phyloP scores from a whole-genome alignment of 2,329 filamentous ascomycete genomes.

The Metarhizium humberi region DNA sequence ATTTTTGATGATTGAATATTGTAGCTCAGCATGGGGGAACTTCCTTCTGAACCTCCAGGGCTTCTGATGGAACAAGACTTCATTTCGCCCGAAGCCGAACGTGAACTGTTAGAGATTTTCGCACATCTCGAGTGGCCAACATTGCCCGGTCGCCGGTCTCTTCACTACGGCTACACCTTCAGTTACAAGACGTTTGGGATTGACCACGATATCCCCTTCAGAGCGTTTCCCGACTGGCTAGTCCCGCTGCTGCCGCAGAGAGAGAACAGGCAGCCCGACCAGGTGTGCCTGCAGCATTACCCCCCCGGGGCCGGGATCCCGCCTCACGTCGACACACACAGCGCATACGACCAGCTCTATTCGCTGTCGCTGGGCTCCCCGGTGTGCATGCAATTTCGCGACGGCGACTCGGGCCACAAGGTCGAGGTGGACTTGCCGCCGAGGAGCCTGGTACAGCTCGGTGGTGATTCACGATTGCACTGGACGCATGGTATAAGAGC shows the following conservation, averaged over 20 bases:
- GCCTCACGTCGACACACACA: slow-evolving; percentile 51
- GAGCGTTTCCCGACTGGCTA: slow-evolving; percentile 42
- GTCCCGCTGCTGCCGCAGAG: slow-evolving; percentile 34
- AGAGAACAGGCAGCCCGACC: slow-evolving; percentile 38
- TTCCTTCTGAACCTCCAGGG: slow-evolving; percentile 21
- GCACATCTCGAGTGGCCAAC: slow-evolving; percentile 4
- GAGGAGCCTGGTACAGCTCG: slow-evolving; percentile 42
- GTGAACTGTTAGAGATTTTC: slow-evolving; percentile 25
- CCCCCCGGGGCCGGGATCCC: slow-evolving; percentile 51
- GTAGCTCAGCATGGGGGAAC: slow-evolving; percentile 1
- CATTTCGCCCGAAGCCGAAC: slow-evolving; percentile 35
- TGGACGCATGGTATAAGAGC: slow-evolving; percentile 48
- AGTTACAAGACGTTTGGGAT: slow-evolving; percentile 50
- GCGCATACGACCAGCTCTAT: slow-evolving; percentile 33
- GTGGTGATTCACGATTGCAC: slow-evolving; percentile 38
- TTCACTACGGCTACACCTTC: slow-evolving; percentile 47
- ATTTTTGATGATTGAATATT: too few species aligned
- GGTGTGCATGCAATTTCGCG: slow-evolving; percentile 34
- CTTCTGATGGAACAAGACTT: slow-evolving; percentile 37
- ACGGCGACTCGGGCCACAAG: slow-evolving; percentile 15
- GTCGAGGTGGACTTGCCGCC: slow-evolving; percentile 37
- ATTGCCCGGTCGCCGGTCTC: slow-evolving; percentile 6
- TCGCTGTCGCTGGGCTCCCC: slow-evolving; percentile 32
- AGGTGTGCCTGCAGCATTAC: slow-evolving; percentile 53
- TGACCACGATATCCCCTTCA: slow-evolving; percentile 33